Percentiles rank a stretch among this genome's conserved stretches.
These are phyloP conservation scores for Candida neerlandica DNA, from an alignment of 1,139 yeast genomes.

Conservation along the genomic window DNA sequence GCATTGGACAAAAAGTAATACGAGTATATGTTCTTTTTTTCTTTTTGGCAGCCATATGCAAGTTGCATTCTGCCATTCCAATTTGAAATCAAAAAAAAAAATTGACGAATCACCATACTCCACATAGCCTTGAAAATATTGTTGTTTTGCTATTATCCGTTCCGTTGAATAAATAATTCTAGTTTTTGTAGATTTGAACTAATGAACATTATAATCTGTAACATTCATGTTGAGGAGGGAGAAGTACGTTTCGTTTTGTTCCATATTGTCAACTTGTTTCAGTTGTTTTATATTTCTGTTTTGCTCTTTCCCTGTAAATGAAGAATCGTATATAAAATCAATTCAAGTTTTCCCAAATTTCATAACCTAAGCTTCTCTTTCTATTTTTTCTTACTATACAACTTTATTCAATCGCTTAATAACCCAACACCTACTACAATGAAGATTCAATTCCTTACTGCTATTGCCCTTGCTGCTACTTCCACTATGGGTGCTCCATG, in stretches of 20 bases:
- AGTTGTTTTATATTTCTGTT: neutral
- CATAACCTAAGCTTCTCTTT: neutral
- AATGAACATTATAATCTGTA: neutral
- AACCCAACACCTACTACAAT: neutral
- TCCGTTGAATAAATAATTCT: no score
- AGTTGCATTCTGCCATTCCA: neutral
- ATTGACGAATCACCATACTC: neutral
- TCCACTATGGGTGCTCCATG: neutral
- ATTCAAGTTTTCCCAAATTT: neutral
- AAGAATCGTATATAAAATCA: neutral
- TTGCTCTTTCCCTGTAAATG: neutral
- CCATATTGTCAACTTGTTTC: no score
- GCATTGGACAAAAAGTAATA: no score
- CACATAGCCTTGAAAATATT: neutral
- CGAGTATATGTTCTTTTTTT: neutral
- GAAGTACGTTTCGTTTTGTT: no score
- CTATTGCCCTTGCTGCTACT: neutral
- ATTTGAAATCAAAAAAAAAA: neutral
- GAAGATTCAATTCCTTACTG: slow-evolving; percentile 2
- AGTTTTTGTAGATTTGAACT: no score
- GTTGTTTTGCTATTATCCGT: neutral
- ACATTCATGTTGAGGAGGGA: neutral
- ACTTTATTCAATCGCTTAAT: neutral
- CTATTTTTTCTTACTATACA: neutral
- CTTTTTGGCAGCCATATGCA: neutral